phyloP scores from a whole-genome alignment of 2,329 filamentous ascomycete genomes.

The Dactylellina cionopaga region DNA sequence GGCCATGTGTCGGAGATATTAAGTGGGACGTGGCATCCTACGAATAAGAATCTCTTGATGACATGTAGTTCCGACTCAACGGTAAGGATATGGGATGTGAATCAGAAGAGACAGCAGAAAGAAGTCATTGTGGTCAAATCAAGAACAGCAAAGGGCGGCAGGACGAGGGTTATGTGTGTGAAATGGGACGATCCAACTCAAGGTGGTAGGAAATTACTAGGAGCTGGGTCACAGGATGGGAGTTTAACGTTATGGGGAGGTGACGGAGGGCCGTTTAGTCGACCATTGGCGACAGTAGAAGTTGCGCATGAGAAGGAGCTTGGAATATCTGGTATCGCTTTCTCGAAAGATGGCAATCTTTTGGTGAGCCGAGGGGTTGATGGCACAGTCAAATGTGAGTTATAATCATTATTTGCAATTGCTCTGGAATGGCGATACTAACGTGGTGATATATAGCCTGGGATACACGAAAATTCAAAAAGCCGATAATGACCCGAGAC shows the following conservation, averaged over 20 bases:
- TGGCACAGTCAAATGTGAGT: constrained; percentile 78
- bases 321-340: constrained; percentile 91
- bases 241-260: constrained; percentile 91
- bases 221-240: constrained; percentile 86
- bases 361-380: constrained; percentile 86
- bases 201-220: constrained; percentile 80
- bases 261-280: constrained; percentile 78
- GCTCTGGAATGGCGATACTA: constrained; percentile 5
- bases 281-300: constrained; percentile 82
- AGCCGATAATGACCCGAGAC: constrained; percentile 79
- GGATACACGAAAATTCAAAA: constrained; percentile 96
- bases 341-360: constrained; percentile 89
- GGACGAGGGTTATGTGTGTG: constrained; percentile 92
- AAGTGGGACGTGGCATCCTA: constrained; percentile 89
- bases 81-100: constrained; percentile 94
- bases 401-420: background rate
- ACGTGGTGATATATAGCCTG: constrained; percentile 67
- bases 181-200: constrained; percentile 78
- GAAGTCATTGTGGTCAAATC: constrained; percentile 97
- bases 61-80: constrained; percentile 96
- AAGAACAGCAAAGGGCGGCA: constrained; percentile 84
- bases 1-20: constrained; percentile 94
- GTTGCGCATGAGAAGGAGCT: constrained; percentile 84
- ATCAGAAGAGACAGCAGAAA: constrained; percentile 87
- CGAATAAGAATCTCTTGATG: constrained; percentile 82